phyloP scores from a whole-genome alignment of 805 yeast species.

The Trichomonascus vanleenenianus region DNA sequence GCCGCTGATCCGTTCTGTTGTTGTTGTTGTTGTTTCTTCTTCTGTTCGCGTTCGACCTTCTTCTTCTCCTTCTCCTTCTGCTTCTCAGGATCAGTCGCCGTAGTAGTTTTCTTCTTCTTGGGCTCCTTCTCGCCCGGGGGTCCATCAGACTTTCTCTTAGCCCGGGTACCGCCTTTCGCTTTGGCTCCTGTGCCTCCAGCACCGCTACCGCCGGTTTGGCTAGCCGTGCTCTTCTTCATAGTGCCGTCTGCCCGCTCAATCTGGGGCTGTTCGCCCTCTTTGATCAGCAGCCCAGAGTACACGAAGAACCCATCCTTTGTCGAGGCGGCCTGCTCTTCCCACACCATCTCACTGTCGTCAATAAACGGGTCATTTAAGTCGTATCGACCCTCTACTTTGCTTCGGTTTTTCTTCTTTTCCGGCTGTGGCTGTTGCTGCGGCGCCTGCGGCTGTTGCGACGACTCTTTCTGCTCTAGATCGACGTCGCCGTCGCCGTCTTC shows the following conservation, averaged over 20 bases:
- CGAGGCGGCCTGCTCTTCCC: constrained; percentile 90
- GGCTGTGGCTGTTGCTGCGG: constrained; percentile 1
- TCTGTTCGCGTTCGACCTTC: neutral
- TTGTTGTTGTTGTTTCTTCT: constrained; percentile 1
- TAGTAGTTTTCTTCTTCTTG: constrained; percentile 2
- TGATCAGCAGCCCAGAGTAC: constrained; percentile 78
- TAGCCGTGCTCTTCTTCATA: constrained; percentile 22
- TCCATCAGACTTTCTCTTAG: constrained; percentile 1
- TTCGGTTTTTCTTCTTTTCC: constrained; percentile 43
- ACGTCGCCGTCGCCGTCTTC: constrained; percentile 23
- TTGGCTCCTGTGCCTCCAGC: constrained; percentile 4
- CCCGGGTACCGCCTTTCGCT: constrained; percentile 2
- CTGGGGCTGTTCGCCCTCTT: constrained; percentile 32
- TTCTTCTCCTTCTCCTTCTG: constrained; percentile 5
- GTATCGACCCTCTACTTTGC: constrained; percentile 80
- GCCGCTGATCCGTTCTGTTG: neutral
- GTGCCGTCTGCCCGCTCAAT: constrained; percentile 41
- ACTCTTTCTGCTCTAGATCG: constrained; percentile 11
- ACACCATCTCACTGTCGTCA: constrained; percentile 83
- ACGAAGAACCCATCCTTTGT: constrained; percentile 95
- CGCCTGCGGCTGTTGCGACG: constrained; percentile 4
- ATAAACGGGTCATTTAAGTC: constrained; percentile 93
- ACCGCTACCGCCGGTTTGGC: constrained; percentile 7
- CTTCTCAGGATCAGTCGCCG: constrained; percentile 1
- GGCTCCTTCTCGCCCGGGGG: neutral